phyloP scores from a whole-genome alignment of 495 filamentous ascomycete species.

The Penicillium lividum region DNA sequence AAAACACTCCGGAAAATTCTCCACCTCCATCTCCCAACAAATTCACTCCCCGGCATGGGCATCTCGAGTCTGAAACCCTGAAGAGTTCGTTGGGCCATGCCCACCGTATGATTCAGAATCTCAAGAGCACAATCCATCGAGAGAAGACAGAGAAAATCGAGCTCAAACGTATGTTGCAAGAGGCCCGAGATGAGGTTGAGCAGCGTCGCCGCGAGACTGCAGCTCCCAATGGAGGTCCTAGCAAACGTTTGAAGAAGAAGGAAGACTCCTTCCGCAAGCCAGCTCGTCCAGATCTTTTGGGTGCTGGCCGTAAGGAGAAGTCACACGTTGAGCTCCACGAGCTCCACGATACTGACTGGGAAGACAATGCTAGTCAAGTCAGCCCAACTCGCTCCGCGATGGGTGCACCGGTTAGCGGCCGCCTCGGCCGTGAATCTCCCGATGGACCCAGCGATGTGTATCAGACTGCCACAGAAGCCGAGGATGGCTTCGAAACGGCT shows the following conservation, averaged over 20 bases:
- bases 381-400: conserved; percentile 47
- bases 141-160: conserved; percentile 99
- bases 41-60: conserved; percentile 82
- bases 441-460: conserved; percentile 65
- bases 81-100: conserved; percentile 93
- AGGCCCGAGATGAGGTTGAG: conserved; percentile 92
- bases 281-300: conserved; percentile 68
- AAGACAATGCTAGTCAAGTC: conserved; percentile 64
- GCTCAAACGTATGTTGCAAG: conserved; percentile 91
- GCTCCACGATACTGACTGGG: conserved; percentile 74
- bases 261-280: conserved; percentile 75
- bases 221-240: conserved; percentile 41
- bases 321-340: conserved; percentile 69
- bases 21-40: conserved; percentile 90
- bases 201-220: conserved; percentile 62
- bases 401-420: conserved; percentile 21
- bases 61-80: conserved; percentile 89
- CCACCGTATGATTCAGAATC: conserved; percentile 91
- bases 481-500: conserved; percentile 80
- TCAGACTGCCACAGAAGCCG: conserved; percentile 82
- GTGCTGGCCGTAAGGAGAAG: conserved; percentile 69
- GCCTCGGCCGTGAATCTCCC: conserved; percentile 28
- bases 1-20: conserved; percentile 82
- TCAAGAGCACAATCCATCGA: conserved; percentile 90
- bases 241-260: conserved; percentile 71